phyloP scores from a whole-genome alignment of 495 filamentous ascomycete genomes.

The Cudoniella acicularis region DNA sequence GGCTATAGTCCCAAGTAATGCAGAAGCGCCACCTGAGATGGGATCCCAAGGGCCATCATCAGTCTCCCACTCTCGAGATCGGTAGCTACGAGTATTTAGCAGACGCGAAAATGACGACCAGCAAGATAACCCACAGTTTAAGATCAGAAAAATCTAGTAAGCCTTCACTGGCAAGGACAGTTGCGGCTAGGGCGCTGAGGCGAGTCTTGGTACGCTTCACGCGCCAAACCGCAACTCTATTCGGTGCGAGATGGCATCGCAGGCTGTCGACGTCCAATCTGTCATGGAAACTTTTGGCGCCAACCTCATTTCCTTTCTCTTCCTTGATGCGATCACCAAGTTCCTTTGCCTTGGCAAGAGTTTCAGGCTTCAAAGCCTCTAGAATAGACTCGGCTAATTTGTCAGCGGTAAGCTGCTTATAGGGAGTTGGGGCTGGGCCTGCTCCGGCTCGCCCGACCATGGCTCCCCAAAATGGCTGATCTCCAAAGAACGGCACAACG shows the following conservation, averaged over 20 bases:
- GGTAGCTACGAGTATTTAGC: constrained; percentile 45
- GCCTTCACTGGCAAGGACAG: constrained; percentile 59
- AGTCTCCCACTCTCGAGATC: constrained; percentile 64
- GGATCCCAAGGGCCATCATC: constrained; percentile 70
- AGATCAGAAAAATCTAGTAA: constrained; percentile 59
- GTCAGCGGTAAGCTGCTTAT: constrained; percentile 60
- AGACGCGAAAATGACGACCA: not conserved
- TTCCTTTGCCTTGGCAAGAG: constrained; percentile 50
- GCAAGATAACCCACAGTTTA: constrained; percentile 55
- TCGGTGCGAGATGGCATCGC: constrained; percentile 61
- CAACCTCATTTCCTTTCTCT: constrained; percentile 61
- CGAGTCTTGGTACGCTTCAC: constrained; percentile 58
- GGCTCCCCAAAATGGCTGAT: constrained; percentile 80
- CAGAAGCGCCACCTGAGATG: constrained; percentile 65
- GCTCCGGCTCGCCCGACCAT: constrained; percentile 71
- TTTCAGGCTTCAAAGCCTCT: constrained; percentile 53
- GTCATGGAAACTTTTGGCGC: constrained; percentile 66
- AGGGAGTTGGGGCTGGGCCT: constrained; percentile 67
- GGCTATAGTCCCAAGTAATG: constrained; percentile 69
- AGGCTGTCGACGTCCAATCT: constrained; percentile 58
- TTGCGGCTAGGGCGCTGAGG: constrained; percentile 66
- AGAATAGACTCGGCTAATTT: constrained; percentile 60
- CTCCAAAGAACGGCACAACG: constrained; percentile 81
- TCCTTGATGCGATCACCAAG: constrained; percentile 57
- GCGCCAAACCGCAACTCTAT: constrained; percentile 66